Conservation (phyloP, 306 rosid species). For the Purshia tridentata region DNA sequence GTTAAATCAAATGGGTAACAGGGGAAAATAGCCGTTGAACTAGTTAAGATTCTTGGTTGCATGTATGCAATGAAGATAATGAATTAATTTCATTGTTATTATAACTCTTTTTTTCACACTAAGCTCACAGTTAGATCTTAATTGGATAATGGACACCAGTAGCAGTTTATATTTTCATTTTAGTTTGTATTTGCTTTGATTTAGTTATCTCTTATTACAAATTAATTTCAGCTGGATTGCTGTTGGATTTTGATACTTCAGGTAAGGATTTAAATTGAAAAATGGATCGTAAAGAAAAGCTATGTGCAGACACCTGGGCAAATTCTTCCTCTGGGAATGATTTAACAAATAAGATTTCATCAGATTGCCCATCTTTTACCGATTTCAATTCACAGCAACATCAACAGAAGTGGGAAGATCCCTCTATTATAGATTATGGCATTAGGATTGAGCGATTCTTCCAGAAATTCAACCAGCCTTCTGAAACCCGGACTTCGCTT, state of each 20-base stretch:
- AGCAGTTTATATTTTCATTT: not conserved
- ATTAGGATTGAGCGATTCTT: constrained; percentile 51
- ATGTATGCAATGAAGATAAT: not conserved
- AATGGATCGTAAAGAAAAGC: constrained; percentile 65
- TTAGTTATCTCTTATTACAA: constrained; percentile 13
- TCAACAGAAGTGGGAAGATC: constrained; percentile 52
- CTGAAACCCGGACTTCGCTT: constrained; percentile 36
- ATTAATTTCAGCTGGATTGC: constrained; percentile 29
- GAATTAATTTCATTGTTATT: not conserved
- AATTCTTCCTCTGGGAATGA: constrained; percentile 47
- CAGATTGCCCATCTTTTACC: constrained; percentile 43
- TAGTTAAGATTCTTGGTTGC: not conserved
- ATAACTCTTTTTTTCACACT: no score
- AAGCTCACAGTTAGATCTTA: constrained; percentile 2
- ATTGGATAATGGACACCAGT: not conserved
- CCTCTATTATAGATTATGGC: constrained; percentile 52
- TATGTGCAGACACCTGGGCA: constrained; percentile 51
- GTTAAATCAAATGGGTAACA: not conserved
- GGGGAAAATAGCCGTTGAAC: not conserved
- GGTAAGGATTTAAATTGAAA: constrained; percentile 19
- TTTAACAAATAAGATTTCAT: constrained; percentile 36
- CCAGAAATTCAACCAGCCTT: constrained; percentile 47
- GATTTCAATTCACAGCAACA: constrained; percentile 33
- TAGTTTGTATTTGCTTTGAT: not conserved
- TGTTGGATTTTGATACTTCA: constrained; percentile 30